Base-by-base conservation (phyloP, 352 stramenopile species). In the Globisporangium apiculatum region DNA sequence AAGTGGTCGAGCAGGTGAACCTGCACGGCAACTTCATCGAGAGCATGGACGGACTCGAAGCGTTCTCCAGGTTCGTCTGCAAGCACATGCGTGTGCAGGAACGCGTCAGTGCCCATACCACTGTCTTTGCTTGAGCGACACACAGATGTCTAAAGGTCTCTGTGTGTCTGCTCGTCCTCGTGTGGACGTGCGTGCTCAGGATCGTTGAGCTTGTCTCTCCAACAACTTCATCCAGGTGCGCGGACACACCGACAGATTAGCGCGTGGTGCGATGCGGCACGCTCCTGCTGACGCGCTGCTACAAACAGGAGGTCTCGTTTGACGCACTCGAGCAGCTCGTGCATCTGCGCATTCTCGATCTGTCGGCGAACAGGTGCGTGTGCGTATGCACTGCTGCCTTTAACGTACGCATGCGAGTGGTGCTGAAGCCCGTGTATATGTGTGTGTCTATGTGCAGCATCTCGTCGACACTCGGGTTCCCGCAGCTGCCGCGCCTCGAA, bases 201-300 rank as follows among this genome's bases (percentile, higher is more conserved):
- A 60, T 93, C 8, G 63, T 75, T 10, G 83, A 93, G 58, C 71
- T 91, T 94, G 79, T 65, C 66, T 94, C n/a, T 91, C 82, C 1
- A 91, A 81, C 58, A 92, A 91, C 55, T 76, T 53, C 55, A 83
- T 93, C n/a, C 66, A 91, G 55, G 76, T 83, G 52, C 37, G 59
- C 18, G 3, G 15, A 7, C 42, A 7, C n/a, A n/a, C n/a, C 7
- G 12, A 24, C 7, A 37, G 42, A 5, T 47, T 17, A 55, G 18
- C 36, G 5, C 10, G 14, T 47, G 49, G 14, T 24, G 47, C 48
- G 5, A 55, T 4, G 35, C 9, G 17, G 7, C 2, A 35, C 51
- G 37, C 14, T 82, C 4, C 42, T 47, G 24, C 24, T 31, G 24
- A 31, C 24, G 24, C 24, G 2, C 24, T 31, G 24, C 24, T 31